Conservation (phyloP, 805 yeast genomes). For the Cyberlindnera bimundalis region DNA sequence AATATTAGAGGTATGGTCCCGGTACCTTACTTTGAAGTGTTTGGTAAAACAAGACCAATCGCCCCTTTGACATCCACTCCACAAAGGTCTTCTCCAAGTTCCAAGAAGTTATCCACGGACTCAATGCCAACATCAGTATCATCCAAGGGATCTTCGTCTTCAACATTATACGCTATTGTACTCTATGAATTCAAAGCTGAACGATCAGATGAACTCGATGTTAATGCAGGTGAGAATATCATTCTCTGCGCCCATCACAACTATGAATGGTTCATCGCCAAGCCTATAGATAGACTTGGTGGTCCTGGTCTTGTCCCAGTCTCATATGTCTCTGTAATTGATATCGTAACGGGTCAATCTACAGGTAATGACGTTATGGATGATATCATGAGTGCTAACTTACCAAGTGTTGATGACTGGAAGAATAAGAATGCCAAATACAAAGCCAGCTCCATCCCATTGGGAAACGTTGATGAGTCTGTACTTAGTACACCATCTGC, state of each 20-base stretch:
- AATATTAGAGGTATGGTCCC: constrained; percentile 86
- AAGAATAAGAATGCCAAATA: constrained; percentile 85
- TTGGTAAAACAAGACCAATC: constrained; percentile 49
- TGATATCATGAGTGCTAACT: constrained; percentile 60
- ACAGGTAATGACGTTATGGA: constrained; percentile 51
- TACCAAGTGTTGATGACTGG: constrained; percentile 97
- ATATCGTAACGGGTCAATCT: constrained; percentile 61
- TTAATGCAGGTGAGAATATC: constrained; percentile 80
- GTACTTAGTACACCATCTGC: constrained; percentile 5
- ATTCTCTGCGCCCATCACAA: constrained; percentile 95
- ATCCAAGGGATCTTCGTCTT: constrained; percentile 13
- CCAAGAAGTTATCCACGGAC: constrained; percentile 21
- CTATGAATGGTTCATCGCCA: constrained; percentile 96
- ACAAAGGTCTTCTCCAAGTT: constrained; percentile 11
- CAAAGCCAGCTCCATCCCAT: constrained; percentile 81
- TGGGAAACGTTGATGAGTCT: constrained; percentile 51
- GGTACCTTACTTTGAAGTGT: constrained; percentile 73
- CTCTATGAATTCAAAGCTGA: constrained; percentile 82
- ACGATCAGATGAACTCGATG: constrained; percentile 77
- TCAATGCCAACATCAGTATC: constrained; percentile 24
- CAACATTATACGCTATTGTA: constrained; percentile 76
- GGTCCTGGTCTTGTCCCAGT: constrained; percentile 98
- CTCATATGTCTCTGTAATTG: constrained; percentile 81
- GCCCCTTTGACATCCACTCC: constrained; percentile 25
- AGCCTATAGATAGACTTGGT: constrained; percentile 90